Percentiles rank a stretch among this genome's conserved stretches.
These are phyloP conservation scores for Capsicum rhomboideum DNA, from an alignment of 257 asterid species.

Conservation along the genomic window DNA sequence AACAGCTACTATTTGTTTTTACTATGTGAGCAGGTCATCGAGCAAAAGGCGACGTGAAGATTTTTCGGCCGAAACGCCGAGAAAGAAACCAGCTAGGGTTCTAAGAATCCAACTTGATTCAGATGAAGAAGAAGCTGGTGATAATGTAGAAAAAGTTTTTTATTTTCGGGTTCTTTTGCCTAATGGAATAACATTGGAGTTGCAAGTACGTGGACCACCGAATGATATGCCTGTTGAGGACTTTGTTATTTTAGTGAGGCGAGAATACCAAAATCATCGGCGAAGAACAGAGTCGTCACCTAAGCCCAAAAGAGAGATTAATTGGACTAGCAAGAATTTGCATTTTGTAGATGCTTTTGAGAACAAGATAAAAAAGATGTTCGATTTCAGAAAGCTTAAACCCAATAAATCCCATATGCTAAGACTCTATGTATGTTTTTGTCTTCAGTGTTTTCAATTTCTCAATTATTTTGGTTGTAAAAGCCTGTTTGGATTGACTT, in stretches of 20 bases:
- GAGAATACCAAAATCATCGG: conserved; percentile 3
- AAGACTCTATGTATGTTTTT: conserved; percentile 35
- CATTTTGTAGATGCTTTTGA: conserved; percentile 35
- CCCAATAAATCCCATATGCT: conserved; percentile 31
- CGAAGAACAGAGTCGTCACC: conserved; percentile 3
- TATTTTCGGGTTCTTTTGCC: conserved; percentile 52
- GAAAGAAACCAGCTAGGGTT: conserved; percentile 12
- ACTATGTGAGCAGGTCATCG: not conserved
- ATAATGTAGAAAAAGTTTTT: not conserved
- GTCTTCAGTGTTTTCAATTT: not conserved
- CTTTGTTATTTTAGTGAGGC: conserved; percentile 16
- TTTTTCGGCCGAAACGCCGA: conserved; percentile 6
- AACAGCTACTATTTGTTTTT: not conserved
- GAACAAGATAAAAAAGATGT: conserved; percentile 9
- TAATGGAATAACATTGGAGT: conserved; percentile 33
- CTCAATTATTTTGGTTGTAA: not conserved
- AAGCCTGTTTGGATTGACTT: too few relatives aligned
- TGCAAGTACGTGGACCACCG: conserved; percentile 16
- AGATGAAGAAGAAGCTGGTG: not conserved
- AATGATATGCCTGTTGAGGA: conserved; percentile 24
- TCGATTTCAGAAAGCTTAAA: conserved; percentile 20
- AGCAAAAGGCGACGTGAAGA: conserved; percentile 34
- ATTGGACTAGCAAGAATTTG: conserved; percentile 37
- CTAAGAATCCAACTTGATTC: not conserved
- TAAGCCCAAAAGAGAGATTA: conserved; percentile 12